Percentiles rank a stretch among this genome's conserved stretches.
Conservation (phyloP, 2,329 filamentous ascomycete species). For the Gaeumannomyces tritici region DNA sequence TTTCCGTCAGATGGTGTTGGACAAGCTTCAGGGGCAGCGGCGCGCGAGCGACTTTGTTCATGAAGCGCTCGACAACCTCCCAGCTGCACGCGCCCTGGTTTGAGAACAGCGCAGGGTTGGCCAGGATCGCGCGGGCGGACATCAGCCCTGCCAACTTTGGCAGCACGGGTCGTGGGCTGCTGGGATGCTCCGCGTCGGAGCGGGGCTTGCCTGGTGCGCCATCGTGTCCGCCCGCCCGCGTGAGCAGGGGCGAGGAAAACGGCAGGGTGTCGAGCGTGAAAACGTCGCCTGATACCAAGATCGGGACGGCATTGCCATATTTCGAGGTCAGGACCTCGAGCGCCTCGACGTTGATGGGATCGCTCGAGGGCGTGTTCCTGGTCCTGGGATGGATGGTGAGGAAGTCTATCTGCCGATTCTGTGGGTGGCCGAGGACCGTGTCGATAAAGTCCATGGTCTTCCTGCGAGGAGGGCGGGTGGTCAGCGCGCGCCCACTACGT, state of each 20-base stretch:
- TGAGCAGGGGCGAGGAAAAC: conserved; percentile 25
- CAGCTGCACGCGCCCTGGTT: conserved; percentile 47
- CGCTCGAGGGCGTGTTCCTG: conserved; percentile 48
- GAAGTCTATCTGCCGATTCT: conserved; percentile 50
- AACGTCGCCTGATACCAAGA: conserved; percentile 61
- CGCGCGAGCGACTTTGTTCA: conserved; percentile 44
- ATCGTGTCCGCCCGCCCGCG: conserved; percentile 1
- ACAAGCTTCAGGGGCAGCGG: conserved; percentile 55
- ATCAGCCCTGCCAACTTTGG: conserved; percentile 53
- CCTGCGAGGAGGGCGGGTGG: conserved; percentile 15
- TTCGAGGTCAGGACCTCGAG: conserved; percentile 44
- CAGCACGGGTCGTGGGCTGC: conserved; percentile 19
- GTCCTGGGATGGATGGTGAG: conserved; percentile 62
- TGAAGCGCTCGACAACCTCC: conserved; percentile 53
- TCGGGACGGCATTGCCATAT: conserved; percentile 45
- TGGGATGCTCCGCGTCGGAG: not conserved
- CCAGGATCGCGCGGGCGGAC: conserved; percentile 58
- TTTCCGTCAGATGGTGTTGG: conserved; percentile 58
- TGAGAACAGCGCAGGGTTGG: conserved; percentile 58
- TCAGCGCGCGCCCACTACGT: not conserved
- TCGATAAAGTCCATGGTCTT: conserved; percentile 53
- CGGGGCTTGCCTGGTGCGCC: not conserved
- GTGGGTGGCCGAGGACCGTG: conserved; percentile 45
- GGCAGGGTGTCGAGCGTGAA: conserved; percentile 46
- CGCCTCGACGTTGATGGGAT: conserved; percentile 51